These are phyloP conservation scores for Boletus albobrunnescens DNA, from an alignment of 1,284 basidiomycete genomes.

Conservation along the genomic window DNA sequence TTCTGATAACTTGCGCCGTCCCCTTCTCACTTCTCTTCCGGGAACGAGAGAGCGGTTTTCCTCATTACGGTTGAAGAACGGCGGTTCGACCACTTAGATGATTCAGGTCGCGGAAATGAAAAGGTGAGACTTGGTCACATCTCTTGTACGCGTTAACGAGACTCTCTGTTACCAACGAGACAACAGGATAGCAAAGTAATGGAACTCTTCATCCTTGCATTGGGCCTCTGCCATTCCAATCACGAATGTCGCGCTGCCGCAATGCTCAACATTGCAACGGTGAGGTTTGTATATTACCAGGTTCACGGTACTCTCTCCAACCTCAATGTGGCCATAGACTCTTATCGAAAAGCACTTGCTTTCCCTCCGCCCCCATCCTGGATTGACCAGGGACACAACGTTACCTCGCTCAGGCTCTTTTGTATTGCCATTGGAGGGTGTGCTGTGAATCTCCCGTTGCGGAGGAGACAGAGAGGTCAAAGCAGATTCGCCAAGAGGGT, in stretches of 20 bases:
- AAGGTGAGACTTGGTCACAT: background rate
- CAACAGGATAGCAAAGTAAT: background rate
- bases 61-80: background rate
- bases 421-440: background rate
- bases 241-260: conserved; percentile 2
- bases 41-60: background rate
- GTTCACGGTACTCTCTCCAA: background rate
- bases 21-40: background rate
- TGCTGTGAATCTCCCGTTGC: background rate
- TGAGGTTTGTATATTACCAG: conserved; percentile 2
- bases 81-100: background rate
- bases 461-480: background rate
- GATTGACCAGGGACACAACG: conserved; percentile 9
- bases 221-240: conserved; percentile 1
- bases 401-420: conserved; percentile 8
- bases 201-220: conserved; percentile 3
- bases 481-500: background rate
- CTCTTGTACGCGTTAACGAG: background rate
- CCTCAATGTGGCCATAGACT: background rate
- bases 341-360: conserved; percentile 4
- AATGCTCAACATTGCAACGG: conserved; percentile 16
- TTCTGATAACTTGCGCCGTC: background rate
- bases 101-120: background rate
- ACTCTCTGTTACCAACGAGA: background rate
- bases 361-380: background rate